phyloP scores from a whole-genome alignment of 805 yeast genomes.

The Teunomyces pallodes region DNA sequence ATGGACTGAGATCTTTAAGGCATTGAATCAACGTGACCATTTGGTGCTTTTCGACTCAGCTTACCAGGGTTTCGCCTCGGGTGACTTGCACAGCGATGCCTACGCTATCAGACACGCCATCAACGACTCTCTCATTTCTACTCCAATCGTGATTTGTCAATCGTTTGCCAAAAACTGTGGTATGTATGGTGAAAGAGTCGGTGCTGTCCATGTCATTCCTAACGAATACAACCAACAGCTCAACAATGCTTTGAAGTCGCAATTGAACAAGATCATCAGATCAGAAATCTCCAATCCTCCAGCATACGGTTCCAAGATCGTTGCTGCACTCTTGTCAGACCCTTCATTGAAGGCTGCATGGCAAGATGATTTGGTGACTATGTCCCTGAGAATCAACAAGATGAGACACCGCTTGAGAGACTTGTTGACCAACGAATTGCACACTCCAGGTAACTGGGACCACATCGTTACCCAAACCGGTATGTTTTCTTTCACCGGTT shows the following conservation, averaged over 20 bases:
- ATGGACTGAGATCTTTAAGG: constrained; percentile 71
- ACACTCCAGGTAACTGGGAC: constrained; percentile 89
- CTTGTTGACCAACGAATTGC: constrained; percentile 50
- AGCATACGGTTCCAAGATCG: constrained; percentile 92
- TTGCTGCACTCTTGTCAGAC: constrained; percentile 65
- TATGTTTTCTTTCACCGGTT: constrained; percentile 95
- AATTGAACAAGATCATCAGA: constrained; percentile 71
- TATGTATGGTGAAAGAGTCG: constrained; percentile 96
- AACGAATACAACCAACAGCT: constrained; percentile 32
- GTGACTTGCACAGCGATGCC: constrained; percentile 79
- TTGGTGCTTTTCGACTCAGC: constrained; percentile 90
- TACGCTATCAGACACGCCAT: constrained; percentile 74
- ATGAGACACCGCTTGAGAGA: constrained; percentile 74
- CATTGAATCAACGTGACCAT: constrained; percentile 59
- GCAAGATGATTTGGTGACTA: constrained; percentile 77
- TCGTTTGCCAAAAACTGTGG: constrained; percentile 97
- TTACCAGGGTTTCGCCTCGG: constrained; percentile 96
- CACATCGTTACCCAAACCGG: constrained; percentile 91
- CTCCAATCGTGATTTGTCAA: constrained; percentile 79
- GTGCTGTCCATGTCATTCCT: constrained; percentile 78
- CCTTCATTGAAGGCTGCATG: constrained; percentile 73
- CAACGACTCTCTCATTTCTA: constrained; percentile 23
- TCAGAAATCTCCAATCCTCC: constrained; percentile 93
- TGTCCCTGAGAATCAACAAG: constrained; percentile 77
- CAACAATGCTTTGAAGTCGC: constrained; percentile 64